phyloP scores from a whole-genome alignment of 208 protist species.

The Leishmania aethiopica region DNA sequence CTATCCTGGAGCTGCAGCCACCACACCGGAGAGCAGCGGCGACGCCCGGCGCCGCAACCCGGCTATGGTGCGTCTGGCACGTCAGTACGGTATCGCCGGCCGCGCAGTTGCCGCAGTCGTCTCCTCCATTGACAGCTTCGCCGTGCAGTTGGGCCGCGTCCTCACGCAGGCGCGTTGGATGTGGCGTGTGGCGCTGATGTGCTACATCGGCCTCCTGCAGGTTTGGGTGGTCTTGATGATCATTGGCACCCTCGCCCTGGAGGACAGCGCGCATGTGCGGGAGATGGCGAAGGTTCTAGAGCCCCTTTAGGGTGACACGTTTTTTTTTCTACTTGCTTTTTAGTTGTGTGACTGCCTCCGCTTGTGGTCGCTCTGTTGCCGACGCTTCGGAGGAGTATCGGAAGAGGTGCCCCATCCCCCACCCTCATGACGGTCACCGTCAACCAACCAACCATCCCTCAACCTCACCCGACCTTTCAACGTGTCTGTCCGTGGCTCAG shows the following conservation, averaged over 20 bases:
- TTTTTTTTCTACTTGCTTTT: background rate
- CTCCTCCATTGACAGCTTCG: constrained; percentile 31
- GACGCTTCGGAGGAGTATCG: too few species aligned
- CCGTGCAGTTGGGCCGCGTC: constrained; percentile 32
- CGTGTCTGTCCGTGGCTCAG: background rate
- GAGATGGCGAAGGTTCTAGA: background rate
- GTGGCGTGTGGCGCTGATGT: constrained; percentile 39
- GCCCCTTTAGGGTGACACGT: background rate
- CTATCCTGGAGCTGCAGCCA: background rate
- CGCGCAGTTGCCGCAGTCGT: constrained; percentile 10
- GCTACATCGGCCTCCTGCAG: constrained; percentile 64
- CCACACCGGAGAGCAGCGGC: background rate
- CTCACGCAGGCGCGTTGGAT: constrained; percentile 37
- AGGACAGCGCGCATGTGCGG: background rate
- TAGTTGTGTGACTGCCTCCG: background rate
- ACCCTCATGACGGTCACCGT: background rate
- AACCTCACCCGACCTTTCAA: background rate
- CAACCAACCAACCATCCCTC: background rate
- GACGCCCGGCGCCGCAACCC: constrained; percentile 21
- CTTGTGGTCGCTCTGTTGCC: background rate
- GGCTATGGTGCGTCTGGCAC: constrained; percentile 21
- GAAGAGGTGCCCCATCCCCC: too few species aligned
- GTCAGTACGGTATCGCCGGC: constrained; percentile 22
- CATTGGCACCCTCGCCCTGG: constrained; percentile 19
- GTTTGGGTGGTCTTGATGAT: constrained; percentile 43